Base-by-base conservation (phyloP, 176 grass and related monocot genomes). In the Alloteropsis semialata region DNA sequence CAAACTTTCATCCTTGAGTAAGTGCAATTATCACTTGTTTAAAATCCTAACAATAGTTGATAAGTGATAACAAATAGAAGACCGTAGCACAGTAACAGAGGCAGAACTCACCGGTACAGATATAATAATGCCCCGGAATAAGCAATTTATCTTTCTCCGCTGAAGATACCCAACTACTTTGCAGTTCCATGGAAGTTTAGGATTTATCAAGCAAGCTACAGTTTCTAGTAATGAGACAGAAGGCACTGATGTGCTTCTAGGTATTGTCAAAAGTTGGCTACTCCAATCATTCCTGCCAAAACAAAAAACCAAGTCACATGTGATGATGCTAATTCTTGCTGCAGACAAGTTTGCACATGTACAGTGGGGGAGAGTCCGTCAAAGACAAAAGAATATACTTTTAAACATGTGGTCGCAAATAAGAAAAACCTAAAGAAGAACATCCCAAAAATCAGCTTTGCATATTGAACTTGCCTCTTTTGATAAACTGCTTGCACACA, bases 201-300 rank as follows among this genome's bases (percentile, higher is more conserved):
- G 85, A 92, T 87, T 93, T 92, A 93, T 84, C 86, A 99, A 96
- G 71, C 93, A 96, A 82, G 82, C 50, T 30, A 90, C 87, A 81
- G 87, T 87, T 86, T 96, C 85, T 54, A 99, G 77, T 77, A 96
- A 91, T 73, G 75, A 78, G 43, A 81, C 76, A 80, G 81, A 70
- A 83, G 89, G 87, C 82, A 81, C 70, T 76, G 85, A 22, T 80
- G 89, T 74, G 68, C 53, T 58, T 80, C 89, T 81, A n/a, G 85
- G 58, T 61, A 84, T 60, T 86, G 90, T 88, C 80, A 94, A 82
- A 85, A 92, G 82, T 82, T 92, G 87, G 51, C 77, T 68, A 55
- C 78, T 80, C 91, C 89, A 96, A 62, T 72, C 65, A 79, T 84
- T 55, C 90, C 96, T 99, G 58, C 76, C 33, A 45, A 90, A 91